Percentiles rank a stretch among this genome's conserved stretches.
These are phyloP conservation scores for Boletus smithii DNA, from an alignment of 1,284 basidiomycete species.

Conservation along the genomic window DNA sequence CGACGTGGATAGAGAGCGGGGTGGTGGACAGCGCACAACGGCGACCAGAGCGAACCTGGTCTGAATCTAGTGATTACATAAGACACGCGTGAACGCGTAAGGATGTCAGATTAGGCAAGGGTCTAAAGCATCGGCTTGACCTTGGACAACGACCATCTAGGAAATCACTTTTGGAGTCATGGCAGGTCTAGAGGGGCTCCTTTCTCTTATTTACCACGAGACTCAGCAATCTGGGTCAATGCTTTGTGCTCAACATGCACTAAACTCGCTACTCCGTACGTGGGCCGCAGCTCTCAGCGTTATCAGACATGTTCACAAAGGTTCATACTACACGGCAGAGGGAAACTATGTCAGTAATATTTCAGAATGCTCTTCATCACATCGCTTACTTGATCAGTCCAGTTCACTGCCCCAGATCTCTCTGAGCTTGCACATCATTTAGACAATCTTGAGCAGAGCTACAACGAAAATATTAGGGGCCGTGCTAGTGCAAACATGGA, in stretches of 20 bases:
- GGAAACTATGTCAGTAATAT: conserved; percentile 58
- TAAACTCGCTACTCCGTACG: conserved; percentile 75
- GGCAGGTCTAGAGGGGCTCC: conserved; percentile 54
- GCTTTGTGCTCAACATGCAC: conserved; percentile 83
- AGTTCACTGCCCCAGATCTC: conserved; percentile 86
- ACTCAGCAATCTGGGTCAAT: conserved; percentile 72
- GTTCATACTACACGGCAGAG: conserved; percentile 42
- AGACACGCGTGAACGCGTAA: conserved; percentile 37
- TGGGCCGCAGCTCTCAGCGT: conserved; percentile 5
- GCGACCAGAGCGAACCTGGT: neutral
- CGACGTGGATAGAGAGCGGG: neutral
- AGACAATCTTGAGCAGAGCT: conserved; percentile 61
- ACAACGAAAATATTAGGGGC: conserved; percentile 45
- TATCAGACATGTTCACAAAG: conserved; percentile 9
- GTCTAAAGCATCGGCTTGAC: conserved; percentile 15
- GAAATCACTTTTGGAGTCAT: too few species aligned
- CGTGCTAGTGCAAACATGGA: conserved; percentile 79
- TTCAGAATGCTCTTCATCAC: neutral
- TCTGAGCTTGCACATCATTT: conserved; percentile 74
- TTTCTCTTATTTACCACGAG: conserved; percentile 70
- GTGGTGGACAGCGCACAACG: too few species aligned
- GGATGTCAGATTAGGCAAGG: conserved; percentile 19
- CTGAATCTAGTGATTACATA: conserved; percentile 30
- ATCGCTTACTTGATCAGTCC: conserved; percentile 20
- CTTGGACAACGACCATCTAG: conserved; percentile 15